phyloP scores from a whole-genome alignment of 2,329 filamentous ascomycete species.

The Lachnellula subtilissima region DNA sequence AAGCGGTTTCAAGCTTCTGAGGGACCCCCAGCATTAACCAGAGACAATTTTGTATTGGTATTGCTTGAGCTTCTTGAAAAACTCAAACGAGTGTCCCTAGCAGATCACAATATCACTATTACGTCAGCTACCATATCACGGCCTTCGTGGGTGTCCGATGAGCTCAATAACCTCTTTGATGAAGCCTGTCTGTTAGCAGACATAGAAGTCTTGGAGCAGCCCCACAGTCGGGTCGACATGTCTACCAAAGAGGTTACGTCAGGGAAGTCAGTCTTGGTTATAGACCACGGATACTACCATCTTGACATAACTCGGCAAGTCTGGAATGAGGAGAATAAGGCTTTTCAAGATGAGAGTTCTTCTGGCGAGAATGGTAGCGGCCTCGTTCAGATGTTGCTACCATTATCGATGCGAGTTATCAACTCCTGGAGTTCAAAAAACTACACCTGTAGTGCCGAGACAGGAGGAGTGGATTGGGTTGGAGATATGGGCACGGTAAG shows the following conservation, averaged over 20 bases:
- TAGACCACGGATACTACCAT: constrained; percentile 14
- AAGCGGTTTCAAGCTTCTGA: constrained; percentile 6
- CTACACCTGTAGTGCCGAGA: neutral
- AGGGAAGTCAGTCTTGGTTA: neutral
- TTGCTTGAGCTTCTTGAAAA: constrained; percentile 11
- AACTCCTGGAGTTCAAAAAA: neutral
- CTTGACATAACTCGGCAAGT: constrained; percentile 1
- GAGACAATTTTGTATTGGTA: constrained; percentile 5
- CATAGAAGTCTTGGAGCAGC: constrained; percentile 11
- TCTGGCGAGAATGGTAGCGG: neutral
- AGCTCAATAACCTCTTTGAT: constrained; percentile 11
- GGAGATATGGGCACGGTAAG: neutral
- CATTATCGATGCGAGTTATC: neutral
- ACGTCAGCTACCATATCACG: constrained; percentile 9
- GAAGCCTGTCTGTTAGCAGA: constrained; percentile 16
- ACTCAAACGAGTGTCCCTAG: constrained; percentile 1
- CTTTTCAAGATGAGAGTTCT: neutral
- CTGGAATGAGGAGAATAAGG: neutral
- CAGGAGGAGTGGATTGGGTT: neutral
- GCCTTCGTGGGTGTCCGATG: constrained; percentile 7
- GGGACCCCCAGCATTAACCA: neutral
- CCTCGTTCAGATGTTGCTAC: neutral
- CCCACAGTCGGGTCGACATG: constrained; percentile 5
- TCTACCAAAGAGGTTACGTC: neutral
- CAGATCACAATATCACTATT: constrained; percentile 15